Base-by-base conservation (phyloP, 148 eudicot genomes). In the Nyssa sinensis region DNA sequence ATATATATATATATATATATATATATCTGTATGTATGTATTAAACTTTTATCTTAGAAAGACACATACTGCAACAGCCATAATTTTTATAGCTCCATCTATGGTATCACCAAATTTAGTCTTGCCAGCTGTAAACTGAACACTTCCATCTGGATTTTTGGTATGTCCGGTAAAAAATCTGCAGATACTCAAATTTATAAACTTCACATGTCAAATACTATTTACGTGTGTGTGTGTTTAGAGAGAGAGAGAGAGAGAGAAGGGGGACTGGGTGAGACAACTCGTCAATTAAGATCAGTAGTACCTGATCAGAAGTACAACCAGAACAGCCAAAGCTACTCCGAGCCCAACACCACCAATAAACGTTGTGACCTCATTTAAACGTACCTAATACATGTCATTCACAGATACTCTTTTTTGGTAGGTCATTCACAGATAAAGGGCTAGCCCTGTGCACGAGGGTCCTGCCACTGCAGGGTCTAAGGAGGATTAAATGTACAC, bases 341-440 rank as follows among this genome's bases (percentile, higher is more conserved):
- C 74, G 62, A 94, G 84, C 59, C 98, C 98, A 73, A 82, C 96
- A 37, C 87, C 81, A 49, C 98, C 98, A 70, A 94, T 90, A 83
- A 94, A 94, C 34, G 98, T 94, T 17, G 98, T 97, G 33, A 94
- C 89, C 64, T 97, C 98, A 88, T 94, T 94, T 76, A 94, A 57
- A 13, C 98, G 93, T 41, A 94, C 97, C 98, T 37, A 71, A n/a
- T n/a, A n/a, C n/a, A n/a, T n/a, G n/a, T n/a, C n/a, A n/a, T n/a
- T n/a, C n/a, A n/a, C n/a, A n/a, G n/a, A n/a, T n/a, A n/a, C n/a
- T n/a, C n/a, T n/a, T n/a, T n/a, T n/a, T n/a, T n/a, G n/a, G n/a
- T 29, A 80, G 27, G 21, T 34, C 55, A 37, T 49, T 28, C 35
- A 47, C 39, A 24, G 10, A 21, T 51, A 6, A 19, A 33, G 47